A percentile compares a stretch with the other conserved stretches of the same genome.
Conservation (phyloP, 2,329 filamentous ascomycete genomes). For the Talaromyces sp. region DNA sequence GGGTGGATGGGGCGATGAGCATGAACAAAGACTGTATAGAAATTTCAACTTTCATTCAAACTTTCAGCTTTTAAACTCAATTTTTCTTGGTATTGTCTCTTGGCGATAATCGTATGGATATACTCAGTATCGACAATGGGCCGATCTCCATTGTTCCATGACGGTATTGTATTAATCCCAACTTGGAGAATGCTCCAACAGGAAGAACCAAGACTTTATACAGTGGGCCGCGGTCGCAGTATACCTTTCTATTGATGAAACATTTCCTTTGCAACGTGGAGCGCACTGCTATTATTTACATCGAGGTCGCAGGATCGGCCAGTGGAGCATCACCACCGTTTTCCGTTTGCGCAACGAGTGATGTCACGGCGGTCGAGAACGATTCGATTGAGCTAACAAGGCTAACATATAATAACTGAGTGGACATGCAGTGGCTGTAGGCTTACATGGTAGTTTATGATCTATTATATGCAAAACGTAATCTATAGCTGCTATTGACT, state of each 20-base stretch:
- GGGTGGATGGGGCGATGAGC: constrained; percentile 83
- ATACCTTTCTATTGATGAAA: neutral
- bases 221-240: neutral
- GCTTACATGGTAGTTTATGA: no score
- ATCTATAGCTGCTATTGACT: no score
- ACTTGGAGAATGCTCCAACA: neutral
- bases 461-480: no score
- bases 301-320: neutral
- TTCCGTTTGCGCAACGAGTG: neutral
- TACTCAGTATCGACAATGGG: no score
- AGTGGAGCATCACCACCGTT: neutral
- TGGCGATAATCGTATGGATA: neutral
- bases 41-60: neutral
- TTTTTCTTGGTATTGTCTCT: no score
- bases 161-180: neutral
- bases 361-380: neutral
- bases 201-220: neutral
- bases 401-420: no score
- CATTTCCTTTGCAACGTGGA: neutral
- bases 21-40: neutral
- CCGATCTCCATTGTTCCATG: neutral
- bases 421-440: no score
- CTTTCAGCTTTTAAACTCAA: no score
- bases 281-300: neutral
- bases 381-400: neutral